Base-by-base conservation (phyloP, 176 grass and related monocot species). In the Microstegium vimineum region DNA sequence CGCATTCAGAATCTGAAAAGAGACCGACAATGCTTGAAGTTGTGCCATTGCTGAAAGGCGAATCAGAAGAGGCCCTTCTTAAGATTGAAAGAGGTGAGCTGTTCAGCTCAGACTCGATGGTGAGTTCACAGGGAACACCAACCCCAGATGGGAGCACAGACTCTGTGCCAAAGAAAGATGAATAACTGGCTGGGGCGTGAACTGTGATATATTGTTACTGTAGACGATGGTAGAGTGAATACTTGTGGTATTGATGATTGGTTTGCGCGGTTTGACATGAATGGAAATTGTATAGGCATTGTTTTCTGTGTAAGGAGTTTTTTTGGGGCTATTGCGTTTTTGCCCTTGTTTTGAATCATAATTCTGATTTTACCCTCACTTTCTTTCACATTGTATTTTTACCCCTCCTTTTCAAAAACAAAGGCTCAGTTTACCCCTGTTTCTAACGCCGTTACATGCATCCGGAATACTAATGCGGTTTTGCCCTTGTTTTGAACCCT, bases 11-110 rank as follows among this genome's bases (percentile, higher is more conserved):
- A 78, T 82, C 89, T 20, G 86, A 97, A 36, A 97, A 85, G 36
- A 93, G 94, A 42, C 94, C 84, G 0, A 86, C 81, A 49, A 97
- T 97, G 89, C 71, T 89, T 26, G 82, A 97, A 54, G 91, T 91
- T 20, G 73, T 84, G 38, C 83, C 85, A 6, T 66, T 91, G 77
- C 81, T 97, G 30, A 97, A 82, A 83, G 91, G 91, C 6, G 89
- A 91, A 69, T 73, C 84, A 2, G 93, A 97, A 77, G 91, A 97
- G 6, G 85, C 82, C n/a, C 75, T 97, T 54, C 37, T 45, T 5
- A 93, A 81, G 66, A 66, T 91, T 40, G 88, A 93, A 80, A 86
- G 80, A 15, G 86, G 86, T 11, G 88, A 91, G 10, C n/a, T 93
- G 28, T 93, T 93, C 46, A 89, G 71, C 47, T 77, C 83, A 65